Percentiles rank a stretch among this genome's conserved stretches.
These are phyloP conservation scores for Rhodotorula paludigena DNA, from an alignment of 768 basidiomycete species.

Conservation along the genomic window DNA sequence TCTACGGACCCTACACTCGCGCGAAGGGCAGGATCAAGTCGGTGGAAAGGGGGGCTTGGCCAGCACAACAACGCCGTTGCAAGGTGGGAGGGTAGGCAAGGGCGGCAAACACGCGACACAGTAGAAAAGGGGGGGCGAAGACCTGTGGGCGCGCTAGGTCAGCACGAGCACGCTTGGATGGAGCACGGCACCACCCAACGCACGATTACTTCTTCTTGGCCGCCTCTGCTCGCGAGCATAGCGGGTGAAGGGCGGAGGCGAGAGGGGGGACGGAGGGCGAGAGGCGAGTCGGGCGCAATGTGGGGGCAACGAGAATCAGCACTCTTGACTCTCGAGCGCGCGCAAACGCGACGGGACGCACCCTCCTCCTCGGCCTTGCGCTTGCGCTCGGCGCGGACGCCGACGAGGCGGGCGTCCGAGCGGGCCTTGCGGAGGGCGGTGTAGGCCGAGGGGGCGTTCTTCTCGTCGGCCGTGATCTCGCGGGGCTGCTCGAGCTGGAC, in stretches of 20 bases:
- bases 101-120: no score
- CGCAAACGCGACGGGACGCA: background rate
- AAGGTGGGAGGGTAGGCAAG: background rate
- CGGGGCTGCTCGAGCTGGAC: slow-evolving; percentile 76
- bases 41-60: no score
- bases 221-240: no score
- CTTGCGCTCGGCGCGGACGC: slow-evolving; percentile 76
- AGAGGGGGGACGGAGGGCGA: background rate
- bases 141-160: background rate
- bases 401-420: slow-evolving; percentile 75
- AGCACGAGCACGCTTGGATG: no score
- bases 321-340: background rate
- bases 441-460: slow-evolving; percentile 69
- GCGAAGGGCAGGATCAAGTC: no score
- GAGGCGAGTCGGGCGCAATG: no score
- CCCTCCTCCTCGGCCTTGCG: slow-evolving; percentile 88
- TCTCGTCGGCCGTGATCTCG: slow-evolving; percentile 86
- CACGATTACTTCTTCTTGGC: background rate
- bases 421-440: slow-evolving; percentile 78
- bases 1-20: no score
- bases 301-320: background rate
- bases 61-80: slow-evolving; percentile 1
- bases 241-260: no score
- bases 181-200: background rate
- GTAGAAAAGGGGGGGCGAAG: background rate